A percentile compares a stretch with the other conserved stretches of the same genome.
phyloP scores from a whole-genome alignment of 257 asterid genomes.

The Henckelia pumila region DNA sequence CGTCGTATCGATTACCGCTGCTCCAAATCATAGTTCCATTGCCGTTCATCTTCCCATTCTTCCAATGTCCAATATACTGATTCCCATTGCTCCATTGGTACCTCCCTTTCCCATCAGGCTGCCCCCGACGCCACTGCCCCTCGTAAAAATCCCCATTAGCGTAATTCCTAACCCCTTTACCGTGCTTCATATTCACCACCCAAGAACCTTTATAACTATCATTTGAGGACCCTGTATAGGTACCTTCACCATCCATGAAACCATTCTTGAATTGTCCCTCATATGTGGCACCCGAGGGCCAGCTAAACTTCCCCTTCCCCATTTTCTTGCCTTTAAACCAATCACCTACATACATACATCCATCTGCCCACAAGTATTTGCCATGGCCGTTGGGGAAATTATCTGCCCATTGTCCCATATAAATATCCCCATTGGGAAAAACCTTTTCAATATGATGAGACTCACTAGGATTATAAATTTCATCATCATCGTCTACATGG shows the following conservation, averaged over 20 bases:
- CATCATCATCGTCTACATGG: constrained; percentile 74
- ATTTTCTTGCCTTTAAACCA: constrained; percentile 63
- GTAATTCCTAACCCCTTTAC: constrained; percentile 54
- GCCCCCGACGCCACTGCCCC: constrained; percentile 70
- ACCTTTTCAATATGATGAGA: constrained; percentile 53
- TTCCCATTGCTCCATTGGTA: constrained; percentile 77
- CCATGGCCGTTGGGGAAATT: constrained; percentile 69
- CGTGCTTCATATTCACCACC: constrained; percentile 70
- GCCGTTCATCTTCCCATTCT: constrained; percentile 69
- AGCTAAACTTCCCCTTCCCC: constrained; percentile 81
- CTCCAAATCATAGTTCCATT: constrained; percentile 72
- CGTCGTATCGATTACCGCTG: constrained; percentile 72
- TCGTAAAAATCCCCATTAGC: constrained; percentile 71
- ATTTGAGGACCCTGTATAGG: constrained; percentile 57
- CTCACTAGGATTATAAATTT: constrained; percentile 37
- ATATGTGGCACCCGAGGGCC: constrained; percentile 91
- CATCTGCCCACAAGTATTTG: constrained; percentile 77
- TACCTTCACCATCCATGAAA: constrained; percentile 82
- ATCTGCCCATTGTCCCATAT: constrained; percentile 75
- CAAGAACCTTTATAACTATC: constrained; percentile 70
- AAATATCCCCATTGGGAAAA: constrained; percentile 64
- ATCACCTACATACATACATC: constrained; percentile 88
- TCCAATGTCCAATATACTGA: constrained; percentile 80
- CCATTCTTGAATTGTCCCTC: constrained; percentile 85
- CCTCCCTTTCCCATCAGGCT: constrained; percentile 72